Evolutionary conservation across 371 early-diverging fungal species (phyloP).

Genomic region (Zopfochytrium polystomum): DNA sequence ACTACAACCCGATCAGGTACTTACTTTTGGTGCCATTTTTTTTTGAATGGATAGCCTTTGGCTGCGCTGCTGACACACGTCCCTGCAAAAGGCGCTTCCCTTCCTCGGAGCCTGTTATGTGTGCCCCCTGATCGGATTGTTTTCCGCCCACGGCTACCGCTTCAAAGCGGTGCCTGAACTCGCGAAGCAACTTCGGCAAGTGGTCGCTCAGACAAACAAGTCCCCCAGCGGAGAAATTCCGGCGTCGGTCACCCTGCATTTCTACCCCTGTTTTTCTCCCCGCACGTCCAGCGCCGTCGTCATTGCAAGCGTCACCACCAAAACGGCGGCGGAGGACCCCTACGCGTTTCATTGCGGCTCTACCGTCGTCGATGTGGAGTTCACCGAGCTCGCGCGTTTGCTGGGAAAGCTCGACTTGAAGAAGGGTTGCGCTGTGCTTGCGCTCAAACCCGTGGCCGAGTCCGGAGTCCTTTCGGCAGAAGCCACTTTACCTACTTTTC

Average conservation of each 20-base stretch:
- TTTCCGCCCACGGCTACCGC: constrained; percentile 2
- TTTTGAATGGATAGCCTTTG: too few relatives aligned
- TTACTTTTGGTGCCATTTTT: too few relatives aligned
- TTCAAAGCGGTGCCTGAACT: not conserved
- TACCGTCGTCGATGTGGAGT: constrained; percentile 2
- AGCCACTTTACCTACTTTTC: constrained; percentile 36
- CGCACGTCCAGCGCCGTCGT: constrained; percentile 57
- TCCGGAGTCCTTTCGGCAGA: constrained; percentile 48
- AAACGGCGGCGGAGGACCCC: constrained; percentile 5
- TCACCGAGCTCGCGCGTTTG: constrained; percentile 9
- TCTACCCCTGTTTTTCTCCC: constrained; percentile 58
- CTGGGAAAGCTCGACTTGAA: constrained; percentile 14
- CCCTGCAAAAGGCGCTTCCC: constrained; percentile 1
- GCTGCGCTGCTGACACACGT: not conserved
- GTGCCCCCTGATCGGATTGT: constrained; percentile 2
- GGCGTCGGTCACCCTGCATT: constrained; percentile 22
- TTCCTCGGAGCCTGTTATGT: constrained; percentile 10
- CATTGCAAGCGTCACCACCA: constrained; percentile 39
- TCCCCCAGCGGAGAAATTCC: constrained; percentile 1
- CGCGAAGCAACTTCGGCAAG: not conserved
- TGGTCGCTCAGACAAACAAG: not conserved
- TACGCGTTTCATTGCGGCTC: not conserved
- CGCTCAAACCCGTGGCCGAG: constrained; percentile 40
- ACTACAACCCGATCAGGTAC: too few relatives aligned
- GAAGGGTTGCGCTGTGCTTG: constrained; percentile 37